These are phyloP conservation scores for Aethionema arabicum DNA, from an alignment of 345 rosid species.

Conservation along the genomic window DNA sequence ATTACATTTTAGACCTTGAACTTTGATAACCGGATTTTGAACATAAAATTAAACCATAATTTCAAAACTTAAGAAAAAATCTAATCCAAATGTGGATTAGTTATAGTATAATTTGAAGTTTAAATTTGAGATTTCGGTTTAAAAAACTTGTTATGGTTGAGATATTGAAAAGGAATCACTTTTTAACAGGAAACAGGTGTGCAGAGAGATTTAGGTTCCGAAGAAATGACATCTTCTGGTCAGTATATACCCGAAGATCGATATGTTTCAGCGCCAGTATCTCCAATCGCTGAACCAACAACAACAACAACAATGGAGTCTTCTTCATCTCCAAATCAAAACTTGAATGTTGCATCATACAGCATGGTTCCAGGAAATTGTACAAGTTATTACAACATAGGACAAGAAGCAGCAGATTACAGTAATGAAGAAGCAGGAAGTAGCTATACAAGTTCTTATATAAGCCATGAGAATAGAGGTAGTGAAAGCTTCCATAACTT, in stretches of 20 bases:
- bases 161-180: too few species aligned
- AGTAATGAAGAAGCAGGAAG: conserved; percentile 53
- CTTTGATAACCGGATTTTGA: too few species aligned
- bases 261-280: conserved; percentile 44
- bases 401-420: conserved; percentile 39
- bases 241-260: conserved; percentile 48
- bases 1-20: too few species aligned
- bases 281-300: conserved; percentile 50
- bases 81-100: too few species aligned
- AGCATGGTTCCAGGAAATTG: conserved; percentile 51
- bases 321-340: conserved; percentile 55
- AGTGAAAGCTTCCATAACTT: conserved; percentile 42
- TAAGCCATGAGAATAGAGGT: conserved; percentile 43
- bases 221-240: conserved; percentile 47
- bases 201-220: conserved; percentile 42
- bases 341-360: conserved; percentile 42
- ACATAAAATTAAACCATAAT: too few species aligned
- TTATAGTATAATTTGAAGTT: too few species aligned
- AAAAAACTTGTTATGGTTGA: too few species aligned
- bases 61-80: too few species aligned
- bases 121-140: too few species aligned
- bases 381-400: conserved; percentile 47
- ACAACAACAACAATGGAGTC: conserved; percentile 56
- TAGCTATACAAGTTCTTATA: conserved; percentile 65
- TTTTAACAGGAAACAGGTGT: conserved; percentile 60